Evolutionary conservation across 2,329 filamentous ascomycete genomes (phyloP).

Genomic region (Raffaelea arxii): DNA sequence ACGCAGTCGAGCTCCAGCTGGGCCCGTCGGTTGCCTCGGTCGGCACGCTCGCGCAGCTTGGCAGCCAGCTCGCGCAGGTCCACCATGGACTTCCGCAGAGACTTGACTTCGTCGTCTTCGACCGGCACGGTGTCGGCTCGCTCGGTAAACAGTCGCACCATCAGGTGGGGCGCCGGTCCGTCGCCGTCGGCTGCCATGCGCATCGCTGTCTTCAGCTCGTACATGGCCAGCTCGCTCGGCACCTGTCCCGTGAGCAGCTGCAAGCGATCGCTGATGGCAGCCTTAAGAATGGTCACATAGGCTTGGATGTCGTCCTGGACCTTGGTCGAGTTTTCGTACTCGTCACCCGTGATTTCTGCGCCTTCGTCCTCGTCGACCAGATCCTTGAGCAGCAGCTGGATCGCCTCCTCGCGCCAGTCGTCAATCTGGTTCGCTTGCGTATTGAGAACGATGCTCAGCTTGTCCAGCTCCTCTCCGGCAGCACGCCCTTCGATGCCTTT

Average conservation of each 20-base stretch:
- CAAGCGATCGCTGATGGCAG: constrained; percentile 68
- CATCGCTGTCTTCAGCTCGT: constrained; percentile 59
- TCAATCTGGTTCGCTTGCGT: constrained; percentile 61
- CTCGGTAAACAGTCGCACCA: constrained; percentile 39
- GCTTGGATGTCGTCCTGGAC: constrained; percentile 83
- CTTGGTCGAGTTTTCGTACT: constrained; percentile 80
- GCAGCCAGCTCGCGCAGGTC: constrained; percentile 55
- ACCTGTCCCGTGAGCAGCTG: constrained; percentile 65
- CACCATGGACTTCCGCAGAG: constrained; percentile 60
- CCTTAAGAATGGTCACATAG: constrained; percentile 70
- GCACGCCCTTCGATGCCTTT: constrained; percentile 64
- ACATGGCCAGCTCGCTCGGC: constrained; percentile 59
- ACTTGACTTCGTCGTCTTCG: constrained; percentile 36
- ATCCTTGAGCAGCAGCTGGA: constrained; percentile 61
- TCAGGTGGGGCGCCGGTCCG: constrained; percentile 60
- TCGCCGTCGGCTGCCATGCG: constrained; percentile 50
- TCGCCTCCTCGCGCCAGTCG: constrained; percentile 64
- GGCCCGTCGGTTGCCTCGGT: constrained; percentile 32
- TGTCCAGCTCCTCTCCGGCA: constrained; percentile 56
- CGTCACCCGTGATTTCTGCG: constrained; percentile 72
- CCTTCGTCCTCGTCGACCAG: constrained; percentile 74
- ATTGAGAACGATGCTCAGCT: constrained; percentile 58
- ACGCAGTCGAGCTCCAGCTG: constrained; percentile 56
- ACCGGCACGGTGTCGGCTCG: constrained; percentile 20
- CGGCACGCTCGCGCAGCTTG: constrained; percentile 48